A percentile compares a stretch with the other conserved stretches of the same genome.
phyloP scores from a whole-genome alignment of 441 rosid genomes.

The Gossypium schwendimanii region DNA sequence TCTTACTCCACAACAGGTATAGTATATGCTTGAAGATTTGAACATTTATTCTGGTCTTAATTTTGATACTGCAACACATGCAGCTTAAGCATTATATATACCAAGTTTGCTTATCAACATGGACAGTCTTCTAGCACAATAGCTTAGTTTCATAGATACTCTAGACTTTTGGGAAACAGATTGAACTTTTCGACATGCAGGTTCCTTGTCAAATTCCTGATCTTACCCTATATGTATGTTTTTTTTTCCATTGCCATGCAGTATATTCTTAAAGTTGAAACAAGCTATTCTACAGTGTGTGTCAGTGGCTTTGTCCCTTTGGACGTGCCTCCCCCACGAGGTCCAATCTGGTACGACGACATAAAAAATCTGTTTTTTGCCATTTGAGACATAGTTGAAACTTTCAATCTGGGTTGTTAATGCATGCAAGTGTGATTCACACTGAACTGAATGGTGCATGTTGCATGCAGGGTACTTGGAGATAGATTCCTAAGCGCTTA shows the following conservation, averaged over 20 bases:
- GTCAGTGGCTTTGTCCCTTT: slow-evolving; percentile 45
- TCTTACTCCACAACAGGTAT: slow-evolving; percentile 46
- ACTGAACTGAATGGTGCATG: background rate
- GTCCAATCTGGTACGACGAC: slow-evolving; percentile 43
- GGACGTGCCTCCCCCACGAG: slow-evolving; percentile 36
- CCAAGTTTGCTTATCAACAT: background rate
- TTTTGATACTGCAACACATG: background rate
- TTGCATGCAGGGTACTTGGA: slow-evolving; percentile 59
- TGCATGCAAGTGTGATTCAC: background rate
- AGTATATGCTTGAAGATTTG: background rate
- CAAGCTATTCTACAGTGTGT: slow-evolving; percentile 28
- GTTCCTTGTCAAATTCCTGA: background rate
- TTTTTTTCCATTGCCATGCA: slow-evolving; percentile 11
- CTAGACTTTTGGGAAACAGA: background rate
- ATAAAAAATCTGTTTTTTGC: background rate
- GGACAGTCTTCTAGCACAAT: background rate
- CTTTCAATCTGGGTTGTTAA: background rate
- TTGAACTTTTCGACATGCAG: background rate
- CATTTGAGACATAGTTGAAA: background rate
- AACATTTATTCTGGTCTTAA: background rate
- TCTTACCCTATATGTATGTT: background rate
- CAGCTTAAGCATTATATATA: background rate
- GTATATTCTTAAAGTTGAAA: slow-evolving; percentile 41
- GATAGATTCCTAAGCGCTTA: slow-evolving; percentile 48
- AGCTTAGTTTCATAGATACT: background rate